phyloP scores from a whole-genome alignment of 805 yeast genomes.

The Candida broadrunensis region DNA sequence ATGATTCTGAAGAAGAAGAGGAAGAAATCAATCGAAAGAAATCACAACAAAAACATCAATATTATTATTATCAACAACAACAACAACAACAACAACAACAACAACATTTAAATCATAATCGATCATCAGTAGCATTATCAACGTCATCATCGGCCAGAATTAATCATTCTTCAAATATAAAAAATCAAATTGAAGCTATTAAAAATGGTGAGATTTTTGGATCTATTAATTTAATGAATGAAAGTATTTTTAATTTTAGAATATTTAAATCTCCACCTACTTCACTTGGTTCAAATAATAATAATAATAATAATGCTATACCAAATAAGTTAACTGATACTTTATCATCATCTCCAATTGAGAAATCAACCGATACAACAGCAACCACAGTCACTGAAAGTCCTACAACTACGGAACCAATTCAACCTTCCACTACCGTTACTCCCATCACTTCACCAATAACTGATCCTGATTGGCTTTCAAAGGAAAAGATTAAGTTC shows the following conservation, averaged over 20 bases:
- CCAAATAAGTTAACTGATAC: not conserved
- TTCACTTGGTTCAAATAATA: too few relatives aligned
- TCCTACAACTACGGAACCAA: too few relatives aligned
- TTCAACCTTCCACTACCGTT: too few relatives aligned
- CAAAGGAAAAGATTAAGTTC: constrained; percentile 34
- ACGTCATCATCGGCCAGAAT: not conserved
- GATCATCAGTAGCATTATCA: not conserved
- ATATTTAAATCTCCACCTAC: constrained; percentile 15
- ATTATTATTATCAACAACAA: not conserved
- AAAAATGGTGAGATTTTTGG: constrained; percentile 28
- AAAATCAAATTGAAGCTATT: not conserved
- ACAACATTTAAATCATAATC: not conserved
- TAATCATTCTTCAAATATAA: not conserved
- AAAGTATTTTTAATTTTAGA: constrained; percentile 31
- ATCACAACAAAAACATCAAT: not conserved
- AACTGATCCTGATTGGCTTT: constrained; percentile 9
- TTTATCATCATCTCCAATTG: not conserved
- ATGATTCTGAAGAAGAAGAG: constrained; percentile 30
- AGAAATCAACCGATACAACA: not conserved
- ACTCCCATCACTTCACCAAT: too few relatives aligned
- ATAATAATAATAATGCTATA: not conserved
- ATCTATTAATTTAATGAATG: constrained; percentile 34
- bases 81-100: not conserved
- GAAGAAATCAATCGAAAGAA: constrained; percentile 19
- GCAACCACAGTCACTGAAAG: too few relatives aligned